Evolutionary conservation across 2,329 filamentous ascomycete species (phyloP), one percentile per base, ranked within the genome.

Genomic region (Exserohilum rostratum): DNA sequence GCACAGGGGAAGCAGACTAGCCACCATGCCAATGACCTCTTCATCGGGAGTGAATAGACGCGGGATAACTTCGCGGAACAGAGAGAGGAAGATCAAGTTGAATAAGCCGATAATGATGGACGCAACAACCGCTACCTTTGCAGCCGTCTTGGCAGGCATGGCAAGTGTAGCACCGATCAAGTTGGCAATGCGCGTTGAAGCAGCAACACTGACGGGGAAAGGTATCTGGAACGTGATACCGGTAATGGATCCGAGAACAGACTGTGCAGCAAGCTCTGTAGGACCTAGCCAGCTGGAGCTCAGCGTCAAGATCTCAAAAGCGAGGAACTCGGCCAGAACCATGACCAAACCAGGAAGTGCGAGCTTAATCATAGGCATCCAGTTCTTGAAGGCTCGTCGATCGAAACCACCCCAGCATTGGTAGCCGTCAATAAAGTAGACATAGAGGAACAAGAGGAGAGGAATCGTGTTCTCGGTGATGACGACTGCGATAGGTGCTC

Each of bases 301-400:
- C n/a, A 97, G 81, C 0, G 92, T 96, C 58, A 96, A 80, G 44
- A 96, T 86, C 74, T 98, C 93, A 73, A 98, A 98, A 6, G 93
- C 92, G 10, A 97, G 83, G 78, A 90, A 96, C 73, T 98, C 93
- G 5, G 93, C 92, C 73, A 96, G 87, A 2, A 98, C 89, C 93
- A 97, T 97, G 61, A 96, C 80, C 72, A 98, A 87, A 1, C 93
- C 93, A 0, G 93, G 93, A 11, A 97, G 79, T 0, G 93, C 91
- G 33, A 98, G 87, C 43, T 87, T 86, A 66, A 98, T 85, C 93
- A 96, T 96, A 7, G 88, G 88, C 1, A 82, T 81, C 90, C 90
- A 95, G 70, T 93, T 93, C 30, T 79, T 78, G 47, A 92, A 80
- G 0, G 89, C 88, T 34, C 85, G 84, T 54, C 76, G 80, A n/a